Conservation (phyloP, 768 basidiomycete species). For the Psilocybe tampanensis region DNA sequence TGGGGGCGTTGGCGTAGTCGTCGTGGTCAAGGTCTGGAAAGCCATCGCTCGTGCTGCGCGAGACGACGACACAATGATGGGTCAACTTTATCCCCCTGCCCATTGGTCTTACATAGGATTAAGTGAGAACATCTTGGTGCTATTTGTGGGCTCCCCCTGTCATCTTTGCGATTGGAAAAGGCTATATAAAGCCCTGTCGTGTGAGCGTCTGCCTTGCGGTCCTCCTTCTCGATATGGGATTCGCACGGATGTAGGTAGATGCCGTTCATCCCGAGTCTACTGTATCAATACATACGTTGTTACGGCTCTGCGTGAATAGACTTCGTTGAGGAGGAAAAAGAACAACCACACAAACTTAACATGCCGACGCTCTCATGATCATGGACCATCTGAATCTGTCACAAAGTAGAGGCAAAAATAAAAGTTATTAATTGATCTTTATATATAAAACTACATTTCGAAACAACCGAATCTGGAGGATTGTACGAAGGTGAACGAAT, state of each 20-base stretch:
- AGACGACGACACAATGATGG: not conserved
- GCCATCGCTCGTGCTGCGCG: slow-evolving; percentile 16
- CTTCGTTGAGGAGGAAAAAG: too few species aligned
- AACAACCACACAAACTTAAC: too few species aligned
- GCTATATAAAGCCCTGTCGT: slow-evolving; percentile 6
- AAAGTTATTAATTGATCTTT: not conserved
- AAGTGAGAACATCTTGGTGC: slow-evolving; percentile 18
- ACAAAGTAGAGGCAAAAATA: not conserved
- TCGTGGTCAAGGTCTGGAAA: slow-evolving; percentile 18
- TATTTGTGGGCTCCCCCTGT: slow-evolving; percentile 9
- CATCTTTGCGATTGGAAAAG: not conserved
- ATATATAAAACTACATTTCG: not conserved
- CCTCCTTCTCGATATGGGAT: not conserved
- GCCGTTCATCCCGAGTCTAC: slow-evolving; percentile 10
- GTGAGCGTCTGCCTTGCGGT: slow-evolving; percentile 3
- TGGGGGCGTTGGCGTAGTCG: too few species aligned
- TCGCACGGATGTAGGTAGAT: slow-evolving; percentile 2
- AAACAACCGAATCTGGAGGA: not conserved
- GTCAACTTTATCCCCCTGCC: not conserved
- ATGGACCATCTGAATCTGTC: not conserved
- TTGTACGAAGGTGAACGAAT: not conserved
- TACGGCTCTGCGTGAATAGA: not conserved
- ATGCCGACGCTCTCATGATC: not conserved
- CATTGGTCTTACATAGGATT: slow-evolving; percentile 13
- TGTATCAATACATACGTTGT: not conserved